These are phyloP conservation scores for Magnolia sinica DNA, from an alignment of 164 flowering plant genomes.

Conservation along the genomic window DNA sequence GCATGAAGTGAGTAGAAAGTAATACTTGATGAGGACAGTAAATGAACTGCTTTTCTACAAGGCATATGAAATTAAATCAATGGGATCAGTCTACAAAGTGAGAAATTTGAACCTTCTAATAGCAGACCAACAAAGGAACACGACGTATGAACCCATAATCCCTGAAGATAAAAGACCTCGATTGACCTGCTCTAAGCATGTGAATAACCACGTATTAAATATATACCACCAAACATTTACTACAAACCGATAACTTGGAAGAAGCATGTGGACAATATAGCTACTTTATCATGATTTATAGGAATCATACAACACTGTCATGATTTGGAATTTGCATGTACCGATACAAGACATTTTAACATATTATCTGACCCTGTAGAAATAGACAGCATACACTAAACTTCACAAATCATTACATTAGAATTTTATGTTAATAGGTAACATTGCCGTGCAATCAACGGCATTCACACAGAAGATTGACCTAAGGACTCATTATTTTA, in stretches of 20 bases:
- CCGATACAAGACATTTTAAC: too few relatives aligned
- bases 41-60: not conserved
- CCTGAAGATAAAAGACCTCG: slow-evolving; percentile 88
- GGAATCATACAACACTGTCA: not conserved
- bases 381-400: too few relatives aligned
- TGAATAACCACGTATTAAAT: not conserved
- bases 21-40: not conserved
- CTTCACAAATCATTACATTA: too few relatives aligned
- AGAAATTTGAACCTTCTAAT: slow-evolving; percentile 58
- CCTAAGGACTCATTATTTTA: too few relatives aligned
- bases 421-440: too few relatives aligned
- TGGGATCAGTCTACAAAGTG: not conserved
- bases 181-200: slow-evolving; percentile 52
- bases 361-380: too few relatives aligned
- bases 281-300: not conserved
- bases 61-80: not conserved
- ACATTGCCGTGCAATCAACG: too few relatives aligned
- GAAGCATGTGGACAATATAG: not conserved
- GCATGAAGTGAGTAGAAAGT: not conserved
- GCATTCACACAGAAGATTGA: too few relatives aligned
- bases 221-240: not conserved
- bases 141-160: slow-evolving; percentile 78
- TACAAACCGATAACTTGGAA: not conserved
- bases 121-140: slow-evolving; percentile 94
- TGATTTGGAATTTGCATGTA: too few relatives aligned